Evolutionary conservation across 2,329 filamentous ascomycete species (phyloP), one percentile per base, ranked within the genome.

Genomic region (Calonectria pteridis): DNA sequence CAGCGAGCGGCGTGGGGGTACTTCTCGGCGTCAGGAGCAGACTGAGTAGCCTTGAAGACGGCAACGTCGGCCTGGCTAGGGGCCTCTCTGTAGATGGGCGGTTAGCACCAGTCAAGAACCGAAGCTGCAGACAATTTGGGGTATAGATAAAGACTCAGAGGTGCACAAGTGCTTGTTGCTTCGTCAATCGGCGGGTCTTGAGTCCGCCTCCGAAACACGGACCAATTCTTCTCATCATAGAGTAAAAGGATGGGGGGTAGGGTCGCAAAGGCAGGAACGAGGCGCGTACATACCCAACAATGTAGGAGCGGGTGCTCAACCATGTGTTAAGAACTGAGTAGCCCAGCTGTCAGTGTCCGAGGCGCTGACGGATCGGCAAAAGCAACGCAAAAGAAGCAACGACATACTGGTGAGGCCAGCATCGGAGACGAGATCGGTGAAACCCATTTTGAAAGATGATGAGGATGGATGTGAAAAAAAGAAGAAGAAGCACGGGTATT

Each of bases 61-160:
- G 94, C 94, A 83, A 97, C 96, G 90, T 99, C 97, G 88, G 97
- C 97, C 91, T 99, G 97, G 82, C 95, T 95, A 82, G 96, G 93
- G 78, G 87, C 87, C 84, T 88, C 86, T 77, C 88, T 92, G 75
- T 67, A 51, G 28, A 71, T 29, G 35, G 23, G 50, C 43, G 72
- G 68, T 81, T 73, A 81, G 80, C 72, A 69, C 64, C 71, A 70
- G 58, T 73, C 50, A 33, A 51, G 28, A 43, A 11, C 4, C 43
- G 18, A 33, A 23, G 26, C 14, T 65, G 67, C n/a, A 49, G 20
- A 65, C 20, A 67, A 76, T 72, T 46, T 37, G 69, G 35, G 23
- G 33, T 31, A 33, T 80, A 49, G 35, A 72, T 76, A 77, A 81
- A 78, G 73, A 73, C 73, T 95, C 94, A 96, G 94, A 94, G 90